Conservation (phyloP, 2,329 filamentous ascomycete genomes). For the Ophiostoma himal-ulmi region DNA sequence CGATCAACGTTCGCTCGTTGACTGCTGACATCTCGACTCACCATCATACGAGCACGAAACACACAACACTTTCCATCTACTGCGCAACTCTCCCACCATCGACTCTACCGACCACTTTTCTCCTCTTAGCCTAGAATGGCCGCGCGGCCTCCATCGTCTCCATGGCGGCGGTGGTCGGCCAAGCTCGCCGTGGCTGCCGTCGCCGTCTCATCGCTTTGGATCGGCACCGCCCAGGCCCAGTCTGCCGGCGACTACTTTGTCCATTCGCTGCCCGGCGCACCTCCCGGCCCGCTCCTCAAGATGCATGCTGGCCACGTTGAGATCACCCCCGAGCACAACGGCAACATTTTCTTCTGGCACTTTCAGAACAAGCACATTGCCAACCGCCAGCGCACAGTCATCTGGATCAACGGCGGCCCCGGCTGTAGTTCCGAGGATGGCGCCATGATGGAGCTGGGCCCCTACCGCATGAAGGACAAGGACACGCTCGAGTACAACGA, state of each 20-base stretch:
- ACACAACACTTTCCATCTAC: background rate
- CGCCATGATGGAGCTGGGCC: slow-evolving; percentile 91
- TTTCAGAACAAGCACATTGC: slow-evolving; percentile 94
- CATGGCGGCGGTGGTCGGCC: slow-evolving; percentile 29
- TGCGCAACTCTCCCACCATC: background rate
- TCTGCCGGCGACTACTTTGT: slow-evolving; percentile 86
- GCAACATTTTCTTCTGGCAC: slow-evolving; percentile 98
- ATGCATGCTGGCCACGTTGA: slow-evolving; percentile 99
- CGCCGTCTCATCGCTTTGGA: slow-evolving; percentile 38
- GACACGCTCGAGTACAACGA: slow-evolving; percentile 71
- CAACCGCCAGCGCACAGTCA: slow-evolving; percentile 79
- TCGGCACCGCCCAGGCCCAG: slow-evolving; percentile 35
- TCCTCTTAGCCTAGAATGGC: slow-evolving; percentile 4
- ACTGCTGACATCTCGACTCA: background rate
- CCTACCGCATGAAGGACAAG: slow-evolving; percentile 77
- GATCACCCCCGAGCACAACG: slow-evolving; percentile 75
- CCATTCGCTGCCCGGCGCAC: slow-evolving; percentile 74
- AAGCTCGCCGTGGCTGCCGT: slow-evolving; percentile 31
- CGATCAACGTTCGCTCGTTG: background rate
- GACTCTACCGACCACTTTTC: background rate
- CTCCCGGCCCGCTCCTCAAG: slow-evolving; percentile 72
- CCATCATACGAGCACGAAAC: slow-evolving; percentile 1
- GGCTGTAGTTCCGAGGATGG: slow-evolving; percentile 98
- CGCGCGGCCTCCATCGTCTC: slow-evolving; percentile 19
- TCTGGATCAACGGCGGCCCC: slow-evolving; percentile 96